A percentile compares a stretch with the other conserved stretches of the same genome.
phyloP scores from a whole-genome alignment of 495 filamentous ascomycete species.

The Lophiotrema nucula region DNA sequence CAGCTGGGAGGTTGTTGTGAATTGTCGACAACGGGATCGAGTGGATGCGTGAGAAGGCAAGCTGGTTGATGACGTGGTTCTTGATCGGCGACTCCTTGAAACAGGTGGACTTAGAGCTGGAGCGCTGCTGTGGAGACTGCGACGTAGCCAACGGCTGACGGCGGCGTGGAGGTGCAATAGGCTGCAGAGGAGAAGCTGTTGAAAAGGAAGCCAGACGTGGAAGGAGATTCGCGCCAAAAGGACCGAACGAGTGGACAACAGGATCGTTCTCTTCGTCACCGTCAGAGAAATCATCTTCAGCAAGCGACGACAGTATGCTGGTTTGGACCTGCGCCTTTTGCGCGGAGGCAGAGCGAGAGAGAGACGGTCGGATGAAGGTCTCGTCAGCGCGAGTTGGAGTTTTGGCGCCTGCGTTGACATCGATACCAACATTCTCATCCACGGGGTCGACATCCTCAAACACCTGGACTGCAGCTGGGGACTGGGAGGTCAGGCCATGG shows the following conservation, averaged over 20 bases:
- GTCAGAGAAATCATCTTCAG: slow-evolving; percentile 62
- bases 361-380: slow-evolving; percentile 23
- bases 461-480: slow-evolving; percentile 52
- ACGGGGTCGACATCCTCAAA: slow-evolving; percentile 57
- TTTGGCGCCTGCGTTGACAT: background rate
- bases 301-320: slow-evolving; percentile 18
- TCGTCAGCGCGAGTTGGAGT: slow-evolving; percentile 15
- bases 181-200: slow-evolving; percentile 52
- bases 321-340: slow-evolving; percentile 19
- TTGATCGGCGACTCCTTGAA: slow-evolving; percentile 41
- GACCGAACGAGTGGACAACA: slow-evolving; percentile 84
- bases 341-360: slow-evolving; percentile 15
- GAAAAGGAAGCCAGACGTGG: slow-evolving; percentile 74
- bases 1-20: slow-evolving; percentile 74
- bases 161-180: slow-evolving; percentile 18
- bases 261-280: slow-evolving; percentile 92
- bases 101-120: slow-evolving; percentile 8
- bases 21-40: slow-evolving; percentile 88
- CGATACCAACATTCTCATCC: slow-evolving; percentile 33
- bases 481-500: slow-evolving; percentile 45
- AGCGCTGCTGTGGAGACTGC: slow-evolving; percentile 19
- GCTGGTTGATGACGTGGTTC: slow-evolving; percentile 87
- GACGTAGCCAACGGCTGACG: slow-evolving; percentile 11
- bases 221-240: slow-evolving; percentile 78
- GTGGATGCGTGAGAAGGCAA: slow-evolving; percentile 94